Conservation (phyloP, 1,284 basidiomycete genomes). For the Anthracocystis panici-leucophaei region DNA sequence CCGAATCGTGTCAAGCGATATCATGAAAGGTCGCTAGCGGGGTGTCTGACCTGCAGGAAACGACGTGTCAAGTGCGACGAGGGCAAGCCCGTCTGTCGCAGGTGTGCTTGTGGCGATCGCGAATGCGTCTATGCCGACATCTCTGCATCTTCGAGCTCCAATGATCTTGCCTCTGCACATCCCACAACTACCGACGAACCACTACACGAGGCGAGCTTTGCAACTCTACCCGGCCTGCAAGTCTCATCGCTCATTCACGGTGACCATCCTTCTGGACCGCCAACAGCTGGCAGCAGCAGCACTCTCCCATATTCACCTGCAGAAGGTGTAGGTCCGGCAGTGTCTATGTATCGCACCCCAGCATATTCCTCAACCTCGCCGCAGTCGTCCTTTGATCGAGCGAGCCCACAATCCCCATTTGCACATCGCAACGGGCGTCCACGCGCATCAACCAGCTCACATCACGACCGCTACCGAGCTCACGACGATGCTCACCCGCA, state of each 20-base stretch:
- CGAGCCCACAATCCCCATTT: background rate
- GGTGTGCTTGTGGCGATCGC: conserved; percentile 44
- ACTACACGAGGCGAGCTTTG: background rate
- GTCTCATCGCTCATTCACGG: conserved; percentile 35
- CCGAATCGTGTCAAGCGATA: conserved; percentile 48
- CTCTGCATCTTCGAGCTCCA: background rate
- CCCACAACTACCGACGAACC: background rate
- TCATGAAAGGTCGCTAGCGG: conserved; percentile 43
- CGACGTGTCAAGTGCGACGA: conserved; percentile 51
- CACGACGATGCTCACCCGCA: background rate
- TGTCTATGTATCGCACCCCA: background rate
- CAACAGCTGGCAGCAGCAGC: background rate
- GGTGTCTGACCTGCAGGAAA: conserved; percentile 46
- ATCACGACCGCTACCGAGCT: conserved; percentile 26
- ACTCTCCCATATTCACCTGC: conserved; percentile 10
- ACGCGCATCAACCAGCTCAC: conserved; percentile 28
- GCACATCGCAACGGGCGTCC: conserved; percentile 8
- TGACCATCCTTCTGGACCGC: conserved; percentile 7
- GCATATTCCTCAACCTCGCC: conserved; percentile 18
- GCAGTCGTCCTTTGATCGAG: conserved; percentile 17
- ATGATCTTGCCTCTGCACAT: background rate
- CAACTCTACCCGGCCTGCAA: conserved; percentile 17
- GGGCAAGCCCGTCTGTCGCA: conserved; percentile 30
- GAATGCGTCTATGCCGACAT: conserved; percentile 37
- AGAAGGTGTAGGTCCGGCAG: conserved; percentile 11